Percentiles rank a stretch among this genome's conserved stretches.
Evolutionary conservation across 2,329 filamentous ascomycete genomes (phyloP).

Genomic region (Epichloe uncinata): DNA sequence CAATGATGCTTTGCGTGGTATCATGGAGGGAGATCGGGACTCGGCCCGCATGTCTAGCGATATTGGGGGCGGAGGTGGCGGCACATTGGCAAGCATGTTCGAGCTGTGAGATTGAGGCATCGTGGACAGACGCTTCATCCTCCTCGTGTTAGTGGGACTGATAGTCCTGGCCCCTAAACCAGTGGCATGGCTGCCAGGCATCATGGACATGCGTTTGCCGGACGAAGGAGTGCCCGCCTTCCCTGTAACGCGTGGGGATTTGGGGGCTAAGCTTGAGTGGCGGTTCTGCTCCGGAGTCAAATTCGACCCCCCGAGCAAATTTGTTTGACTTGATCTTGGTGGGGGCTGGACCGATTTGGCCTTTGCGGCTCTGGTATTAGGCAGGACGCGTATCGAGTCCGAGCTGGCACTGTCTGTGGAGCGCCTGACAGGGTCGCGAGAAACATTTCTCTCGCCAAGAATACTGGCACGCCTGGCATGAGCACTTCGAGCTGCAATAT

Average conservation of each 20-base stretch:
- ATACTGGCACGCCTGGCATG: constrained; percentile 52
- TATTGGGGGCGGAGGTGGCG: constrained; percentile 28
- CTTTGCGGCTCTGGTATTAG: constrained; percentile 50
- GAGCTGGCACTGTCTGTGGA: constrained; percentile 33
- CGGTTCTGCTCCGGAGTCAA: constrained; percentile 50
- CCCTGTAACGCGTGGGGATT: constrained; percentile 34
- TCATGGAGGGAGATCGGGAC: constrained; percentile 70
- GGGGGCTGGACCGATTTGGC: constrained; percentile 76
- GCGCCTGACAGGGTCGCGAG: constrained; percentile 30
- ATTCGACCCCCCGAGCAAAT: constrained; percentile 33
- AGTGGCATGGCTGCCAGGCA: constrained; percentile 57
- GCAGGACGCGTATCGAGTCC: constrained; percentile 33
- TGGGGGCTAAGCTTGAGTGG: constrained; percentile 43
- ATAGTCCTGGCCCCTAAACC: constrained; percentile 90
- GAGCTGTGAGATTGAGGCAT: constrained; percentile 42
- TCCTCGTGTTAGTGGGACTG: constrained; percentile 84
- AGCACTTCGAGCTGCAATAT: constrained; percentile 34
- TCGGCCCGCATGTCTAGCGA: constrained; percentile 34
- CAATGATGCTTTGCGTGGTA: constrained; percentile 63
- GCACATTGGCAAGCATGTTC: constrained; percentile 26
- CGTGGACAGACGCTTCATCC: constrained; percentile 80
- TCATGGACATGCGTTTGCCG: constrained; percentile 61
- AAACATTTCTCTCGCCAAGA: constrained; percentile 30
- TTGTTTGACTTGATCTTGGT: constrained; percentile 44
- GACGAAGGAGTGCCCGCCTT: constrained; percentile 26